Conservation (phyloP, 768 basidiomycete species). For the Phylloporus sp. region DNA sequence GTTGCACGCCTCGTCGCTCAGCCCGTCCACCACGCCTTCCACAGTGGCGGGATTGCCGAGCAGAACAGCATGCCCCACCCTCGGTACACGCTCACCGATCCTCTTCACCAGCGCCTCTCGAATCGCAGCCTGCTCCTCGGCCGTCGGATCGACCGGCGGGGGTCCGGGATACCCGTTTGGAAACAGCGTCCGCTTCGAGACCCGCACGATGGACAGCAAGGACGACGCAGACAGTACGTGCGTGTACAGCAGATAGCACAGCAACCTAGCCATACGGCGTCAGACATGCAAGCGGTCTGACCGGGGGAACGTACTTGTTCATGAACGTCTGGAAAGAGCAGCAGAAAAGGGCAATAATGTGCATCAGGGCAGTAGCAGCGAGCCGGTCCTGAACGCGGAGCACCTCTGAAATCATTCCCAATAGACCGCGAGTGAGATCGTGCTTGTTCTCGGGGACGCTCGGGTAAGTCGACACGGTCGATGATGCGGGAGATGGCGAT, state of each 20-base stretch:
- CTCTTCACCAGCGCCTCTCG: conserved; percentile 38
- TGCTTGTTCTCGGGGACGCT: conserved; percentile 1
- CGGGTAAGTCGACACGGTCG: conserved; percentile 17
- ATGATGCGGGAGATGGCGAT: conserved; percentile 27
- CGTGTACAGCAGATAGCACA: conserved; percentile 61
- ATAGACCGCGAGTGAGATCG: conserved; percentile 39
- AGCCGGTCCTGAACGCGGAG: conserved; percentile 45
- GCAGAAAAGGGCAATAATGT: conserved; percentile 43
- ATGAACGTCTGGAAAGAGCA: conserved; percentile 49
- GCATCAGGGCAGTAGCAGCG: conserved; percentile 43
- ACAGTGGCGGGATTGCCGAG: conserved; percentile 57
- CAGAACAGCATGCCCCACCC: neutral
- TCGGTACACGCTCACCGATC: conserved; percentile 39
- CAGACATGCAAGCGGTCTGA: conserved; percentile 2
- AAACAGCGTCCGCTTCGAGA: conserved; percentile 70
- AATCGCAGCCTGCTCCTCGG: conserved; percentile 66
- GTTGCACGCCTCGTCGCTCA: conserved; percentile 66
- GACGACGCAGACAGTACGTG: conserved; percentile 48
- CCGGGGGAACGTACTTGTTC: conserved; percentile 43
- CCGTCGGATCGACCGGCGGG: conserved; percentile 65
- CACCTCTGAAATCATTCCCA: conserved; percentile 47
- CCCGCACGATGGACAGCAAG: conserved; percentile 48
- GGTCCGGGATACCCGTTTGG: conserved; percentile 86
- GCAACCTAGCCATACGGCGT: conserved; percentile 41
- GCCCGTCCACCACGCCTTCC: conserved; percentile 51